phyloP scores from a whole-genome alignment of 164 flowering plant genomes.

The Malania oleifera region DNA sequence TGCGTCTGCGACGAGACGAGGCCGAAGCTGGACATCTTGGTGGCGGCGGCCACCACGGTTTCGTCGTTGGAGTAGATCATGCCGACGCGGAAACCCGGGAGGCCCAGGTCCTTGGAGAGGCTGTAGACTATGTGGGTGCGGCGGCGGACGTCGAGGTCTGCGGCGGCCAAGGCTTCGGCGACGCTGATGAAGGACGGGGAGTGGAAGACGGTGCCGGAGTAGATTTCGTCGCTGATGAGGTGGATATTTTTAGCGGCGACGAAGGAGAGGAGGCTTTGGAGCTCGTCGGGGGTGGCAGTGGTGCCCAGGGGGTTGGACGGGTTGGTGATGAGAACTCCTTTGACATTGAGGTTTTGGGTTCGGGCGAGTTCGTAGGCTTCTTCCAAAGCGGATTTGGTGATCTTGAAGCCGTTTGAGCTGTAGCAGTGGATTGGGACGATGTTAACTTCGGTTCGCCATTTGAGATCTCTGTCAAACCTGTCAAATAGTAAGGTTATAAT shows the following conservation, averaged over 20 bases:
- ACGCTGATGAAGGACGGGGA: constrained; percentile 26
- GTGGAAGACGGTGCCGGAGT: constrained; percentile 32
- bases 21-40: constrained; percentile 50
- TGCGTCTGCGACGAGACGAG: constrained; percentile 40
- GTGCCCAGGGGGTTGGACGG: constrained; percentile 45
- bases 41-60: constrained; percentile 28
- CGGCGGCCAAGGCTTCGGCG: constrained; percentile 17
- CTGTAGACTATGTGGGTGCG: constrained; percentile 34
- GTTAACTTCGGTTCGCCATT: constrained; percentile 37
- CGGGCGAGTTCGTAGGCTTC: constrained; percentile 28
- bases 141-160: constrained; percentile 5
- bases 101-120: constrained; percentile 41
- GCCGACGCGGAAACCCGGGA: constrained; percentile 42
- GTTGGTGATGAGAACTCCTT: constrained; percentile 37
- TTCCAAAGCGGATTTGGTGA: constrained; percentile 31
- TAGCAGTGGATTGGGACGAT: constrained; percentile 34
- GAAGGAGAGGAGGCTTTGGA: constrained; percentile 27
- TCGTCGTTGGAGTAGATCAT: constrained; percentile 30
- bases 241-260: constrained; percentile 21
- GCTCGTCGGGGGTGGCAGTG: constrained; percentile 21
- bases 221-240: constrained; percentile 37
- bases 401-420: constrained; percentile 27
- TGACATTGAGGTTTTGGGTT: constrained; percentile 24
- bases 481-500: neutral
- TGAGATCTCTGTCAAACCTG: constrained; percentile 41